Evolutionary conservation across 345 rosid genomes (phyloP).

Genomic region (Eucalyptus rudis): DNA sequence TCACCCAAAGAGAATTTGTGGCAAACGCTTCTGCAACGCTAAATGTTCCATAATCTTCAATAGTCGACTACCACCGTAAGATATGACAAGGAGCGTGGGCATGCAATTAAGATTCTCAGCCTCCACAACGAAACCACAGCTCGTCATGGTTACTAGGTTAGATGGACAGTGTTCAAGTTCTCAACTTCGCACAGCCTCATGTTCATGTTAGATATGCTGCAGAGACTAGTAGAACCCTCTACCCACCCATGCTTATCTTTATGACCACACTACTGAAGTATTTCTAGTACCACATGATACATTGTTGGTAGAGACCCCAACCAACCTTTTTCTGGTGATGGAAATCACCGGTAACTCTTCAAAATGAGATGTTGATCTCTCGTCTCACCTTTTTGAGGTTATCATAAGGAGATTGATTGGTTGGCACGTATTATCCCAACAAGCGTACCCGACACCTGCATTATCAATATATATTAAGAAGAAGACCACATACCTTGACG

Average conservation of each 20-base stretch:
- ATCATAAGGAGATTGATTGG: no score
- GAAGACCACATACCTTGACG: no score
- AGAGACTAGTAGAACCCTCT: background rate
- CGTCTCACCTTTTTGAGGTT: no score
- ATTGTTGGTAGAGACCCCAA: background rate
- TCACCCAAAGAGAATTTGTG: slow-evolving; percentile 67
- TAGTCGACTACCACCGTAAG: background rate
- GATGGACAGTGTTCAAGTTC: background rate
- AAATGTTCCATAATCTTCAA: slow-evolving; percentile 88
- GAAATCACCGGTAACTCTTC: background rate
- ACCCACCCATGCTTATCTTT: background rate
- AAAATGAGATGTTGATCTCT: no score
- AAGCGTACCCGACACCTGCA: no score
- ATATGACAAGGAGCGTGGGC: background rate
- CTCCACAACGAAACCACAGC: background rate
- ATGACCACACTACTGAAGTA: background rate
- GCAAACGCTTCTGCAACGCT: slow-evolving; percentile 56
- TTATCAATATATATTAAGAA: no score
- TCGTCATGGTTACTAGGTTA: background rate
- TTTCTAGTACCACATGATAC: background rate
- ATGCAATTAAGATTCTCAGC: background rate
- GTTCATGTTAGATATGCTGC: background rate
- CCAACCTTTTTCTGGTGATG: background rate
- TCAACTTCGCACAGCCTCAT: background rate
- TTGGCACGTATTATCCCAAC: no score